Conservation (phyloP, 495 filamentous ascomycete species). For the Aspergillus ostianus region DNA sequence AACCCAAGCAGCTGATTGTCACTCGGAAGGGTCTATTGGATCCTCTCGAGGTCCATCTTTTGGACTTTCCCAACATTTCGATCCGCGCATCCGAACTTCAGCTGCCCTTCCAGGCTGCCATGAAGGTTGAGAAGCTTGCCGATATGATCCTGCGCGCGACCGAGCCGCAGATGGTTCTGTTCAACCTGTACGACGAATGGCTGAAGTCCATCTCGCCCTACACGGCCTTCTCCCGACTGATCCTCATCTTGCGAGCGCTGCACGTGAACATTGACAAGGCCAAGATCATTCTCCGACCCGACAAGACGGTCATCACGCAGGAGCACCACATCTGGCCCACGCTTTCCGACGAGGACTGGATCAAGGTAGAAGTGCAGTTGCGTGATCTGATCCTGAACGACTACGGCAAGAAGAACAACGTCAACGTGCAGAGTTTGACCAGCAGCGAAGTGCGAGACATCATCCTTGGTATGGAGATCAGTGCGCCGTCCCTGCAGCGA, state of each 20-base stretch:
- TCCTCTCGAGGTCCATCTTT: conserved; percentile 93
- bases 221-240: conserved; percentile 94
- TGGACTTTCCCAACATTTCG: conserved; percentile 99
- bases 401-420: conserved; percentile 99
- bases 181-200: conserved; percentile 99
- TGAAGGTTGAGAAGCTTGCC: conserved; percentile 99
- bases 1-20: conserved; percentile 98
- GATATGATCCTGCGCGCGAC: conserved; percentile 99
- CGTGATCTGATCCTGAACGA: conserved; percentile 96
- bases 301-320: conserved; percentile 97
- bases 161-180: conserved; percentile 98
- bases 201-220: conserved; percentile 97
- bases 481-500: conserved; percentile 94
- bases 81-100: conserved; percentile 98
- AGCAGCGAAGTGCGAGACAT: conserved; percentile 97
- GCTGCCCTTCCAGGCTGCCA: conserved; percentile 97
- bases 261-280: conserved; percentile 99
- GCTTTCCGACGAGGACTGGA: conserved; percentile 94
- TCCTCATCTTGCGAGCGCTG: conserved; percentile 91
- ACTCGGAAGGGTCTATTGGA: conserved; percentile 96
- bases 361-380: conserved; percentile 95
- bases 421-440: conserved; percentile 95
- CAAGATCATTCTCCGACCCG: conserved; percentile 93
- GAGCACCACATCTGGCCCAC: conserved; percentile 99
- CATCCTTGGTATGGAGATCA: conserved; percentile 99